These are phyloP conservation scores for Phytopythium vexans DNA, from an alignment of 352 stramenopile genomes.

Conservation along the genomic window DNA sequence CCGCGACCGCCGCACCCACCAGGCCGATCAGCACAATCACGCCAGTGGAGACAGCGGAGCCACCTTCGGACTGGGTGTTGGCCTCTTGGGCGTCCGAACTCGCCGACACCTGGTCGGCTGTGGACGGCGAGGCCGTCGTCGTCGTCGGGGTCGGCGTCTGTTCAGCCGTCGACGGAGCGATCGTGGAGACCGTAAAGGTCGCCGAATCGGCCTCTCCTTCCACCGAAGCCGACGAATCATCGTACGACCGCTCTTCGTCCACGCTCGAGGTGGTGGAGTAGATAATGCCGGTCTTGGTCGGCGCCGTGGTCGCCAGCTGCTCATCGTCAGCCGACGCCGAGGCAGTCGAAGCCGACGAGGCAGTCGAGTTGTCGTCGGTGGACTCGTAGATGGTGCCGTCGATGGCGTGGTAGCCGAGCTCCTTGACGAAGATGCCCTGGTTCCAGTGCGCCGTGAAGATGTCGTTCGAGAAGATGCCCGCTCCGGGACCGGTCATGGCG, in stretches of 20 bases:
- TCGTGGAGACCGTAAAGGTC: not conserved
- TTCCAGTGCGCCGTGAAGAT: conserved; percentile 63
- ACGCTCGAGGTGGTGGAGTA: conserved; percentile 9
- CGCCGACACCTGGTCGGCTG: conserved; percentile 14
- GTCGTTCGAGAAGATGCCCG: conserved; percentile 56
- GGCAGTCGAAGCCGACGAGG: conserved; percentile 8
- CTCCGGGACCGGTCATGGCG: conserved; percentile 41
- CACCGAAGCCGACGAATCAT: conserved; percentile 2
- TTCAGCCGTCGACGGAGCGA: conserved; percentile 6
- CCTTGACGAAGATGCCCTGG: conserved; percentile 57
- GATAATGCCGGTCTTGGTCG: conserved; percentile 9
- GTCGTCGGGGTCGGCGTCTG: conserved; percentile 9
- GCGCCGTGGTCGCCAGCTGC: not conserved
- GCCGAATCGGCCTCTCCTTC: conserved; percentile 2
- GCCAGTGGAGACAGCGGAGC: conserved; percentile 13
- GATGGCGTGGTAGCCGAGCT: conserved; percentile 33
- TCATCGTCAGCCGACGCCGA: conserved; percentile 5
- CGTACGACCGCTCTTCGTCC: not conserved
- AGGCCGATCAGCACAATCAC: conserved; percentile 37
- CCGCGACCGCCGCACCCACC: conserved; percentile 35
- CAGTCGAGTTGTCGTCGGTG: not conserved
- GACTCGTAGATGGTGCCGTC: conserved; percentile 22
- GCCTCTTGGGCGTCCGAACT: conserved; percentile 9
- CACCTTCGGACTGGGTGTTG: conserved; percentile 25
- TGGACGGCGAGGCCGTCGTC: conserved; percentile 8